These are phyloP conservation scores for Raffaelea arxii DNA, from an alignment of 2,329 filamentous ascomycete species.

Conservation along the genomic window DNA sequence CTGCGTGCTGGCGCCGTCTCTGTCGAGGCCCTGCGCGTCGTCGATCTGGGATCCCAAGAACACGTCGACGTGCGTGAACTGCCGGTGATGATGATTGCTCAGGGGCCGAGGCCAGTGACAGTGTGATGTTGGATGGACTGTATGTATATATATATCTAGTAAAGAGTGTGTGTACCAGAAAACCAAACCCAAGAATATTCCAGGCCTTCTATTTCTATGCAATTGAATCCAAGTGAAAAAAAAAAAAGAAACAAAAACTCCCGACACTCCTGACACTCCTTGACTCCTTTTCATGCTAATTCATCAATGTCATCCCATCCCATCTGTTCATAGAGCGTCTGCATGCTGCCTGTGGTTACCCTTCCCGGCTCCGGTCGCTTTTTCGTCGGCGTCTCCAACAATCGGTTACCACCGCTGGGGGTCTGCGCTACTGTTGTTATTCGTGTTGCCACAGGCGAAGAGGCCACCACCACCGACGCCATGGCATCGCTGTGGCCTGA, in stretches of 20 bases:
- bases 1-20: conserved; percentile 55
- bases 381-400: neutral
- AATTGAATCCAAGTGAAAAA: neutral
- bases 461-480: neutral
- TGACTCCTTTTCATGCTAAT: conserved; percentile 9
- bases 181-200: conserved; percentile 2
- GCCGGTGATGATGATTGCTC: conserved; percentile 52
- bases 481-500: neutral
- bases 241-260: no score
- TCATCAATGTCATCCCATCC: conserved; percentile 45
- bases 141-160: no score
- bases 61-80: conserved; percentile 68
- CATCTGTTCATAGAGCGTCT: conserved; percentile 43
- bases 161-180: no score
- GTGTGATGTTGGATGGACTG: neutral
- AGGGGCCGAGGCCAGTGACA: conserved; percentile 14
- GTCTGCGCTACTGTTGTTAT: neutral
- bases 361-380: neutral
- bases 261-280: no score
- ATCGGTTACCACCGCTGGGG: no score
- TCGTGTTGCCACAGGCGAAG: neutral
- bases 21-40: conserved; percentile 62
- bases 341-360: conserved; percentile 16
- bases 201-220: conserved; percentile 2
- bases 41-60: conserved; percentile 66